These are phyloP conservation scores for Tolypocladium tropicale DNA, from an alignment of 2,329 filamentous ascomycete species.

Conservation along the genomic window DNA sequence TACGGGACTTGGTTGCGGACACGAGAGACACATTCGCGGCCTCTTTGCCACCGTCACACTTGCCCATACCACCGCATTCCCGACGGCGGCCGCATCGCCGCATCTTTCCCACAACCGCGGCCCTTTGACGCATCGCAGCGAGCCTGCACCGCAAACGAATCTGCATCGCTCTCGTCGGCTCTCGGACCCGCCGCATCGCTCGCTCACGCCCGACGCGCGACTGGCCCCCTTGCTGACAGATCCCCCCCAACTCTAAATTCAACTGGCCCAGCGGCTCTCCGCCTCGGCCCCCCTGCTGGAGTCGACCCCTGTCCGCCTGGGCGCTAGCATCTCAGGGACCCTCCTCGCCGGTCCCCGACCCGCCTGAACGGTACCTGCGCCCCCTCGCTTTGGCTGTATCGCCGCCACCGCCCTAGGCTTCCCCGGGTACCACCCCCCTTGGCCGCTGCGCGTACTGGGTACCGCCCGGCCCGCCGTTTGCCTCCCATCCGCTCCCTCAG, in stretches of 20 bases:
- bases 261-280: neutral
- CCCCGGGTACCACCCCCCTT: constrained; percentile 2
- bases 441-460: neutral
- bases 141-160: too few species aligned
- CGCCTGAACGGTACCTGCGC: constrained; percentile 4
- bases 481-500: neutral
- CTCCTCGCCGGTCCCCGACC: neutral
- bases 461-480: constrained; percentile 1
- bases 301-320: constrained; percentile 11
- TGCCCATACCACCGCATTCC: neutral
- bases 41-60: neutral
- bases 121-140: neutral
- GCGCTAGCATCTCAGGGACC: constrained; percentile 8
- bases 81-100: neutral
- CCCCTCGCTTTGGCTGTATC: constrained; percentile 4
- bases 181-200: neutral
- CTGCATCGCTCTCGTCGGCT: neutral
- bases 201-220: neutral
- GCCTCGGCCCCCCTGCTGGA: constrained; percentile 5
- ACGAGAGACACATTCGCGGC: neutral
- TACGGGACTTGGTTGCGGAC: neutral
- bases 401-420: neutral
- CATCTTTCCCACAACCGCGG: neutral
- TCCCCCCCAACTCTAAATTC: constrained; percentile 9
- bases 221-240: constrained; percentile 5